Percentiles rank a stretch among this genome's conserved stretches.
Conservation (phyloP, 1,139 yeast species). For the Geotrichum cucujoidarum region DNA sequence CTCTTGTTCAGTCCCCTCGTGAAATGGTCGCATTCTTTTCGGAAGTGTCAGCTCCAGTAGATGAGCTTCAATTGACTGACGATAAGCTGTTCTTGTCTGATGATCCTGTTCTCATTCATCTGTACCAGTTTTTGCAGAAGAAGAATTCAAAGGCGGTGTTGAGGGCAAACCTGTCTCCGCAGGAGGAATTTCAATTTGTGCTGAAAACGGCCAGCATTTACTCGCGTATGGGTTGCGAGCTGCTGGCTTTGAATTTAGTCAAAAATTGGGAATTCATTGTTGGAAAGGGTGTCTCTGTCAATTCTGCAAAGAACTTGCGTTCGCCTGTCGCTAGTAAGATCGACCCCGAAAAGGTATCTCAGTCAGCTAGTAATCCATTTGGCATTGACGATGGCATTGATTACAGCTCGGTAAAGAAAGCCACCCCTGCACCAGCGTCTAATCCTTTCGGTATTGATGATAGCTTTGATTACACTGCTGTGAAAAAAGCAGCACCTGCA, state of each 20-base stretch:
- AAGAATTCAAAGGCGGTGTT: constrained; percentile 43
- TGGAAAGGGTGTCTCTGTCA: background rate
- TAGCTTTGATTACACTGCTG: constrained; percentile 1
- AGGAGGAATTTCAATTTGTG: constrained; percentile 55
- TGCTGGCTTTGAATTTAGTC: constrained; percentile 58
- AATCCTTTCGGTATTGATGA: constrained; percentile 12
- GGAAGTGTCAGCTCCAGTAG: constrained; percentile 13
- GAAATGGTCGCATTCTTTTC: constrained; percentile 14
- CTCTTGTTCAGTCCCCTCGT: constrained; percentile 22
- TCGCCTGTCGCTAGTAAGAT: background rate
- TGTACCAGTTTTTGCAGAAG: constrained; percentile 58
- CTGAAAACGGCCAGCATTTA: constrained; percentile 62
- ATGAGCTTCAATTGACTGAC: constrained; percentile 25
- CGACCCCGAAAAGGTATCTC: background rate
- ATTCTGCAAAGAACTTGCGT: constrained; percentile 1
- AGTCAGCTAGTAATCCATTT: background rate
- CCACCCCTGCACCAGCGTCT: background rate
- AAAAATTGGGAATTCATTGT: constrained; percentile 63
- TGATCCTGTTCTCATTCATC: constrained; percentile 72
- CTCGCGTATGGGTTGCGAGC: constrained; percentile 88
- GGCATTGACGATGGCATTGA: constrained; percentile 11
- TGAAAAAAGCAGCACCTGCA: constrained; percentile 10
- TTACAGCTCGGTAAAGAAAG: constrained; percentile 1
- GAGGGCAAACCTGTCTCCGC: constrained; percentile 33
- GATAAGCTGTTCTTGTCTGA: constrained; percentile 56